These are phyloP conservation scores for Bruguiera gymnorhiza DNA, from an alignment of 345 rosid species.

Conservation along the genomic window DNA sequence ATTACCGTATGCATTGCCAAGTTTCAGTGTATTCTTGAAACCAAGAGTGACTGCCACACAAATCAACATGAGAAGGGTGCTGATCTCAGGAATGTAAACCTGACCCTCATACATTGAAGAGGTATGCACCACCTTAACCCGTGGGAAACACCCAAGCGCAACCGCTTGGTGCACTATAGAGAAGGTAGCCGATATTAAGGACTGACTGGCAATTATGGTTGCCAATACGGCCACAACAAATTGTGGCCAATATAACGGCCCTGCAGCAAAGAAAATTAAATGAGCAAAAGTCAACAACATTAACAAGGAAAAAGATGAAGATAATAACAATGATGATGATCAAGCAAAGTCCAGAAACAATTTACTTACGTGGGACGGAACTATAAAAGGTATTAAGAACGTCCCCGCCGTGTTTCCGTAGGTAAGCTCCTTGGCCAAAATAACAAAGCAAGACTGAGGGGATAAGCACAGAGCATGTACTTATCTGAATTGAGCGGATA, in stretches of 20 bases:
- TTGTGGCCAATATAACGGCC: slow-evolving; percentile 66
- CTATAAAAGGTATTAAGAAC: slow-evolving; percentile 56
- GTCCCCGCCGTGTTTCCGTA: slow-evolving; percentile 32
- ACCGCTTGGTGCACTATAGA: slow-evolving; percentile 62
- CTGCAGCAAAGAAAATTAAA: slow-evolving; percentile 23
- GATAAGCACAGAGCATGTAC: neutral
- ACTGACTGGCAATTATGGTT: slow-evolving; percentile 81
- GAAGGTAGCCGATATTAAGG: slow-evolving; percentile 77
- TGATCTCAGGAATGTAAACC: slow-evolving; percentile 79
- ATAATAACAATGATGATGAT: neutral
- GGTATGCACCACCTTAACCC: slow-evolving; percentile 76
- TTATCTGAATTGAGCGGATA: slow-evolving; percentile 61
- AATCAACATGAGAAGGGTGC: slow-evolving; percentile 67
- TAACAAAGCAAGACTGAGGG: slow-evolving; percentile 20
- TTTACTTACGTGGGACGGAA: slow-evolving; percentile 57
- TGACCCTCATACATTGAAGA: slow-evolving; percentile 78
- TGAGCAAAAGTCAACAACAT: neutral
- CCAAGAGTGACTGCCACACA: slow-evolving; percentile 49
- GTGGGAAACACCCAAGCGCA: slow-evolving; percentile 57
- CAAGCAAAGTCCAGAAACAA: neutral
- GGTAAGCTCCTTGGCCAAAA: slow-evolving; percentile 62
- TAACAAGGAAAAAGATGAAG: neutral
- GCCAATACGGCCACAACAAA: slow-evolving; percentile 75
- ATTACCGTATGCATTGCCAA: slow-evolving; percentile 75
- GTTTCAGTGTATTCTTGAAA: slow-evolving; percentile 55